Base-by-base conservation (phyloP, 148 eudicot genomes). In the Amaranthus palmeri region DNA sequence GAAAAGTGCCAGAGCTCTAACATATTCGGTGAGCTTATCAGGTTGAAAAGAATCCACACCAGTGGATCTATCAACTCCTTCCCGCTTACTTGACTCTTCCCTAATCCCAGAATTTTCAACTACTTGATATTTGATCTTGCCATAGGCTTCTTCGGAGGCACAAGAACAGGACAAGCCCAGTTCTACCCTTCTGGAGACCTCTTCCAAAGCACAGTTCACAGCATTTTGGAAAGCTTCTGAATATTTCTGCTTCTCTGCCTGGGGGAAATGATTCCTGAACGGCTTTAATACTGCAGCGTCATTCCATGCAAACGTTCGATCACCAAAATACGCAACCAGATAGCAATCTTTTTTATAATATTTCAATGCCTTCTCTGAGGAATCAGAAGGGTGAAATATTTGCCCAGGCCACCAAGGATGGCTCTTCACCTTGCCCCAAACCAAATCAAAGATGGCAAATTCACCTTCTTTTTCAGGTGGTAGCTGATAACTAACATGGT, bases 361-460 rank as follows among this genome's bases (percentile, higher is more conserved):
- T 74, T 93, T 88, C 87, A 81, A 80, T 17, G 98, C 98, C 80
- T 88, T 88, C 70, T 93, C 98, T 10, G 98, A 93, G 67, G 98
- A 87, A 80, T 93, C 93, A 60, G 81, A 78, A 68, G 86, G 85
- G 71, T 93, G 82, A 82, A 84, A 93, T 82, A 93, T 86, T 77
- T 93, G 98, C 13, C 98, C 98, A 56, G 98, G 98, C 98, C 98
- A 93, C 98, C 98, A 93, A 17, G 98, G 98, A 74, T 93, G 96
- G 77, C 89, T 90, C 79, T 83, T 91, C 70, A 93, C 96, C 72
- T 93, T 90, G 5, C 96, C 98, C 98, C 98, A 90, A 45, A 93
- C 95, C 76, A 93, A 74, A 85, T 90, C 93, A 44, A 85, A 78
- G 47, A 77, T 84, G 9, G 86, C 80, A 77, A 88, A 82, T 68